A percentile compares a stretch with the other conserved stretches of the same genome.
These are phyloP conservation scores for Penstemon barbatus DNA, from an alignment of 257 asterid species.

Conservation along the genomic window DNA sequence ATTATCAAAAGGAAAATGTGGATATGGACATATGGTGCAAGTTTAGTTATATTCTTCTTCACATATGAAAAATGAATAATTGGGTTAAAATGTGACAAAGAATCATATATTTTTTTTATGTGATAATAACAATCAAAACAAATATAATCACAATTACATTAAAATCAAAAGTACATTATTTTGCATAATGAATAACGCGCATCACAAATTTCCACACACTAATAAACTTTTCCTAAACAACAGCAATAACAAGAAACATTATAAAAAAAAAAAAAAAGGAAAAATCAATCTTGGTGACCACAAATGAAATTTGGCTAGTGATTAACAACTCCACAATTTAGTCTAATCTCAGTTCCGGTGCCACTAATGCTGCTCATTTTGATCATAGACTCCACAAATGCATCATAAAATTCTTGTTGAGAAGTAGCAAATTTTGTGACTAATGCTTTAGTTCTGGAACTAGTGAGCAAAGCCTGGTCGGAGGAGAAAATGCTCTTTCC, in stretches of 20 bases:
- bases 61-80: neutral
- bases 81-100: neutral
- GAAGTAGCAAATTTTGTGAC: slow-evolving; percentile 67
- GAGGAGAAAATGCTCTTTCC: slow-evolving; percentile 56
- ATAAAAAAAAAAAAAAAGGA: neutral
- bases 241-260: neutral
- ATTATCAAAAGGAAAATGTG: neutral
- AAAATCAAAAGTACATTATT: slow-evolving; percentile 10
- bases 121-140: neutral
- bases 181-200: neutral
- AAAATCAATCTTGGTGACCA: neutral
- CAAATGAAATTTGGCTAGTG: neutral
- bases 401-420: slow-evolving; percentile 54
- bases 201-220: neutral
- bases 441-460: slow-evolving; percentile 46
- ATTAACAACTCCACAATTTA: slow-evolving; percentile 19
- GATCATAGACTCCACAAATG: slow-evolving; percentile 71
- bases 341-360: slow-evolving; percentile 18
- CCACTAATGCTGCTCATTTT: slow-evolving; percentile 87
- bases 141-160: neutral
- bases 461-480: slow-evolving; percentile 67
- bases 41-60: neutral
- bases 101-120: neutral
- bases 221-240: neutral
- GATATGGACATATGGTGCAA: neutral